Percentiles rank a stretch among this genome's conserved stretches.
Conservation (phyloP, 1,139 yeast species). For the Saccharomycopsis crataegensis region DNA sequence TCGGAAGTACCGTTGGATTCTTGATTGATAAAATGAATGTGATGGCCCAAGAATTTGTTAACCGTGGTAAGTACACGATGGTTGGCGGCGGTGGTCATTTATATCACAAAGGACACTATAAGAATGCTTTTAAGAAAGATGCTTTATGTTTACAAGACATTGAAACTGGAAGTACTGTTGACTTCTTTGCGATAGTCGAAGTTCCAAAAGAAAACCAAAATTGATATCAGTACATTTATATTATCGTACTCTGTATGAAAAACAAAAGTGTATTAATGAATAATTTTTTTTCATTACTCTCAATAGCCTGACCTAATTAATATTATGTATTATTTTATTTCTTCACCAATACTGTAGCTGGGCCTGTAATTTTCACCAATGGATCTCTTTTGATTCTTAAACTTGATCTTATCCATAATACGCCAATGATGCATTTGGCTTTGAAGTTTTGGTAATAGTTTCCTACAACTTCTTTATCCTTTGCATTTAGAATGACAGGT, state of each 20-base stretch:
- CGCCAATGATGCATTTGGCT: background rate
- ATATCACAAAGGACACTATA: conserved; percentile 26
- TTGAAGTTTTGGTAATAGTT: background rate
- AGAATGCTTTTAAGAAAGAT: conserved; percentile 30
- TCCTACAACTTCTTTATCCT: background rate
- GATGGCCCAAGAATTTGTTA: conserved; percentile 35
- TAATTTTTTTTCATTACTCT: background rate
- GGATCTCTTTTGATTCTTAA: conserved; percentile 1
- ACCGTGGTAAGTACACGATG: conserved; percentile 22
- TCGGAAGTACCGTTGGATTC: conserved; percentile 61
- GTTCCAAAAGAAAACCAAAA: background rate
- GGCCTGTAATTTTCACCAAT: conserved; percentile 12
- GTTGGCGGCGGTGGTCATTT: conserved; percentile 29
- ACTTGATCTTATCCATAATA: background rate
- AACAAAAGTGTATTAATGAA: background rate
- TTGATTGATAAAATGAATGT: conserved; percentile 46
- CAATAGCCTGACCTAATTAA: background rate
- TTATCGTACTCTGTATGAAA: too few species aligned
- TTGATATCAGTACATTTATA: background rate
- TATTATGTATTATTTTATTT: background rate
- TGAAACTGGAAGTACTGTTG: conserved; percentile 59
- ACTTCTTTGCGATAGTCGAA: conserved; percentile 31
- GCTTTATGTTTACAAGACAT: conserved; percentile 51
- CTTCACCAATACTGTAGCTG: conserved; percentile 10
- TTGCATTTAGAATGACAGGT: background rate